Conservation (phyloP, 2,329 filamentous ascomycete genomes). For the Xylariaceae sp. region DNA sequence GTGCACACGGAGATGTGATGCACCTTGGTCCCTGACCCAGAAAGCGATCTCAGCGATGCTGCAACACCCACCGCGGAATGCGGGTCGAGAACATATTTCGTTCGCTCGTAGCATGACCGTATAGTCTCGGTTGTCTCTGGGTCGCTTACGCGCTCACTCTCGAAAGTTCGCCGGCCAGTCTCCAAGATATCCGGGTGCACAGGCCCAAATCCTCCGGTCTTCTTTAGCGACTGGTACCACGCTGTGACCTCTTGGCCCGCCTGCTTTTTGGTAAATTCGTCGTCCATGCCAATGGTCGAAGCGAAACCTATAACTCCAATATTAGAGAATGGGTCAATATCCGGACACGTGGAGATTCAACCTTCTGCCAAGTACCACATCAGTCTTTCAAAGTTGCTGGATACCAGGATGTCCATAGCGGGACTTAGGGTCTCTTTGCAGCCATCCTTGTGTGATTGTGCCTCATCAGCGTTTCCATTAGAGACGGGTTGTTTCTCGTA, state of each 20-base stretch:
- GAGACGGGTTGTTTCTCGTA: slow-evolving; percentile 80
- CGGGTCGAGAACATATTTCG: slow-evolving; percentile 77
- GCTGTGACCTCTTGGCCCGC: slow-evolving; percentile 68
- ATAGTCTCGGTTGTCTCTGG: slow-evolving; percentile 64
- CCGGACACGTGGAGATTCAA: not conserved
- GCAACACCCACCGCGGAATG: slow-evolving; percentile 85
- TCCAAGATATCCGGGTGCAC: slow-evolving; percentile 70
- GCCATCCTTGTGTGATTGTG: slow-evolving; percentile 60
- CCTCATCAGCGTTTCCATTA: slow-evolving; percentile 54
- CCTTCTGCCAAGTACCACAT: slow-evolving; percentile 83
- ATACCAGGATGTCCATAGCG: slow-evolving; percentile 96
- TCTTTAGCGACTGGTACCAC: slow-evolving; percentile 79
- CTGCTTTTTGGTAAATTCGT: slow-evolving; percentile 60
- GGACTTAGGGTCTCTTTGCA: slow-evolving; percentile 90
- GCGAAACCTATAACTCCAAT: slow-evolving; percentile 47
- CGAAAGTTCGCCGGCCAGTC: slow-evolving; percentile 67
- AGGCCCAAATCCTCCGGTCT: slow-evolving; percentile 69
- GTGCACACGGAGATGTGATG: slow-evolving; percentile 84
- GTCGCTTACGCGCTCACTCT: slow-evolving; percentile 68
- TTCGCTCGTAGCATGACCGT: slow-evolving; percentile 44
- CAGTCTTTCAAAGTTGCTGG: slow-evolving; percentile 92
- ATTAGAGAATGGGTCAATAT: not conserved
- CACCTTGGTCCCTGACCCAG: slow-evolving; percentile 44
- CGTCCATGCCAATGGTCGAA: slow-evolving; percentile 53
- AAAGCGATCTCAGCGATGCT: slow-evolving; percentile 65